Base-by-base conservation (phyloP, 176 grass and related monocot genomes). In the Calamus simplicifolius region DNA sequence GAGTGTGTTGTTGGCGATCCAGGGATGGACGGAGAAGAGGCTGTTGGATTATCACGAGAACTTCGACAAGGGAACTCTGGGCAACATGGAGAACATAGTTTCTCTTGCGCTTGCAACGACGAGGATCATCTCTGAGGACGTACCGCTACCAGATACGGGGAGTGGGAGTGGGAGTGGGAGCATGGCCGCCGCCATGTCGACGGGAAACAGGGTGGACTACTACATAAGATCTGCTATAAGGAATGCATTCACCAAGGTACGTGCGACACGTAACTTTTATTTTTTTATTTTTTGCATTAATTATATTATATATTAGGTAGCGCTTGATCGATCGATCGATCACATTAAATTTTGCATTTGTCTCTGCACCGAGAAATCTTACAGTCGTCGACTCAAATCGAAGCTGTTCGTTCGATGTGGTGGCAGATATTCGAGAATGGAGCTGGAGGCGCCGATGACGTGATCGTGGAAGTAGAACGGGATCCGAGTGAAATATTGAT, bases 141-240 rank as follows among this genome's bases (percentile, higher is more conserved):
- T 68, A 61, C 66, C 79, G 13, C n/a, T n/a, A n/a, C n/a, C n/a
- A n/a, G 59, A 56, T 28, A 48, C 48, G 43, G 35, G 71, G 27
- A 57, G 56, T 4, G n/a, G 15, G 16, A 18, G n/a, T n/a, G n/a
- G n/a, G n/a, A n/a, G n/a, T n/a, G n/a, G 76, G 19, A 72, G 48
- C 0, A 67, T 18, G 4, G 75, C 58, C n/a, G n/a, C n/a, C n/a
- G n/a, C n/a, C 35, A 69, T 78, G 18, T 56, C 84, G n/a, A n/a
- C n/a, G 2, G 43, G 59, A 4, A 78, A 75, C 55, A 84, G 80
- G 27, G 81, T 88, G 19, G 81, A 92, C 51, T 80, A 49, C 70
- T 97, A 97, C 49, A 80, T 97, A 49, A 82, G 84, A 51, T 91
- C 80, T 76, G 88, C 87, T 0, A 85, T 83, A 84, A 84, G 80